phyloP scores from a whole-genome alignment of 1,284 basidiomycete genomes.

The Trametes hirsuta region DNA sequence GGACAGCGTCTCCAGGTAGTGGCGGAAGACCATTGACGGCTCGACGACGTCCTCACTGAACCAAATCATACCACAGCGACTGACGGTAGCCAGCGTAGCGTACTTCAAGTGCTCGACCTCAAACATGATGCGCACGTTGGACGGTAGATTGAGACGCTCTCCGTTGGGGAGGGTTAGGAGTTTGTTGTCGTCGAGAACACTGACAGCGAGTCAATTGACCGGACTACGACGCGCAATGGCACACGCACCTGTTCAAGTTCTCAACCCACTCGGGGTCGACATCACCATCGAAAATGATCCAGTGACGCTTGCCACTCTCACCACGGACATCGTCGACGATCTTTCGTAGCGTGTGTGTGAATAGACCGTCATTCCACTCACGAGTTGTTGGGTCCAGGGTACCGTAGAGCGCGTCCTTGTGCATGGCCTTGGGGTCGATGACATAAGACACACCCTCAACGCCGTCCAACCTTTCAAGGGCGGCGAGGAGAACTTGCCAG shows the following conservation, averaged over 20 bases:
- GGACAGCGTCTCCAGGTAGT: conserved; percentile 84
- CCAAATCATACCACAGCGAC: conserved; percentile 99
- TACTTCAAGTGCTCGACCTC: conserved; percentile 98
- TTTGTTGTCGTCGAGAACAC: conserved; percentile 99
- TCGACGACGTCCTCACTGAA: conserved; percentile 97
- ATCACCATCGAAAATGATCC: conserved; percentile 99
- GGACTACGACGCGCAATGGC: conserved; percentile 1
- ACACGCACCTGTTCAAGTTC: conserved; percentile 91
- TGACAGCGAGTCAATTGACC: conserved; percentile 38
- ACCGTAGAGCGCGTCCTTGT: conserved; percentile 98
- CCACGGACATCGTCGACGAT: conserved; percentile 99
- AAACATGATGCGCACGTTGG: conserved; percentile 99
- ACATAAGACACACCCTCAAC: conserved; percentile 94
- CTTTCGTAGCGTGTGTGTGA: conserved; percentile 96
- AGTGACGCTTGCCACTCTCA: conserved; percentile 95
- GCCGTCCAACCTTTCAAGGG: conserved; percentile 91
- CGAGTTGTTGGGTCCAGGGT: conserved; percentile 97
- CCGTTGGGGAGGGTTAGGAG: conserved; percentile 97
- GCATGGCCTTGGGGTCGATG: conserved; percentile 99
- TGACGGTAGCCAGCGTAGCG: conserved; percentile 97
- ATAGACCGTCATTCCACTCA: conserved; percentile 99
- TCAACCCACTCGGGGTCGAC: conserved; percentile 99
- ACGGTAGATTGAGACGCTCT: conserved; percentile 95
- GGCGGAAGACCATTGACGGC: conserved; percentile 88
- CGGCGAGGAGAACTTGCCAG: conserved; percentile 92